Evolutionary conservation across 352 stramenopile genomes (phyloP).

Genomic region (Pilasporangium apinafurcum): DNA sequence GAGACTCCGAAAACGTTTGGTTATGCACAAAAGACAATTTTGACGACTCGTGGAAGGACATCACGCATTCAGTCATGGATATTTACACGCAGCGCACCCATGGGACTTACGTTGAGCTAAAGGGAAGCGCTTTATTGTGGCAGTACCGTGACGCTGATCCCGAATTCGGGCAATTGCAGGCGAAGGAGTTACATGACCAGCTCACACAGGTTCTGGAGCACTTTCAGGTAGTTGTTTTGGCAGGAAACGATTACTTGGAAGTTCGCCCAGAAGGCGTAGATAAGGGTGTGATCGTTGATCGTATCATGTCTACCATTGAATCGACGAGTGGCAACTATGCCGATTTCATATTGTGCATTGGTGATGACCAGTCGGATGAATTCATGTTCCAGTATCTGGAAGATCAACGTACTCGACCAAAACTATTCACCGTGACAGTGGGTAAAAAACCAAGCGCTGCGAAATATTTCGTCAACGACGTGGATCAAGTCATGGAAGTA

Average conservation of each 20-base stretch:
- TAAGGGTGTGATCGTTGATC: conserved; percentile 97
- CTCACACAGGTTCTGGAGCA: conserved; percentile 92
- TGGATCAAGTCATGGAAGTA: conserved; percentile 94
- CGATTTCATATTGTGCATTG: conserved; percentile 97
- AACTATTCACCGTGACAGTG: conserved; percentile 95
- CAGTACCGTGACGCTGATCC: conserved; percentile 98
- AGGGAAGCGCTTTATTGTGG: conserved; percentile 98
- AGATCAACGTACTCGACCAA: conserved; percentile 49
- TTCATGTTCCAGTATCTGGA: conserved; percentile 94
- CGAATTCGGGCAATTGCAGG: conserved; percentile 98
- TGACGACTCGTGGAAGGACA: conserved; percentile 96
- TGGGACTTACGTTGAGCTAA: conserved; percentile 99
- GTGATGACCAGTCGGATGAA: conserved; percentile 98
- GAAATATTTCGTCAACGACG: conserved; percentile 97
- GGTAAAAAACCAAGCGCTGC: conserved; percentile 98
- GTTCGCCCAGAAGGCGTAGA: conserved; percentile 97
- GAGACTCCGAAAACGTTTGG: conserved; percentile 55
- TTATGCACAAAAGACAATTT: conserved; percentile 87
- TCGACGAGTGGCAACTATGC: conserved; percentile 67
- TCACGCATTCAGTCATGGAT: conserved; percentile 97
- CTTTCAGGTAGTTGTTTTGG: conserved; percentile 95
- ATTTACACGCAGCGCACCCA: conserved; percentile 98
- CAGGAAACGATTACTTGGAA: conserved; percentile 84
- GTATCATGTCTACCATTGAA: conserved; percentile 91
- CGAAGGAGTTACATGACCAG: conserved; percentile 98